A percentile compares a stretch with the other conserved stretches of the same genome.
phyloP scores from a whole-genome alignment of 371 early-diverging fungal genomes.

The Coemansia sp. region DNA sequence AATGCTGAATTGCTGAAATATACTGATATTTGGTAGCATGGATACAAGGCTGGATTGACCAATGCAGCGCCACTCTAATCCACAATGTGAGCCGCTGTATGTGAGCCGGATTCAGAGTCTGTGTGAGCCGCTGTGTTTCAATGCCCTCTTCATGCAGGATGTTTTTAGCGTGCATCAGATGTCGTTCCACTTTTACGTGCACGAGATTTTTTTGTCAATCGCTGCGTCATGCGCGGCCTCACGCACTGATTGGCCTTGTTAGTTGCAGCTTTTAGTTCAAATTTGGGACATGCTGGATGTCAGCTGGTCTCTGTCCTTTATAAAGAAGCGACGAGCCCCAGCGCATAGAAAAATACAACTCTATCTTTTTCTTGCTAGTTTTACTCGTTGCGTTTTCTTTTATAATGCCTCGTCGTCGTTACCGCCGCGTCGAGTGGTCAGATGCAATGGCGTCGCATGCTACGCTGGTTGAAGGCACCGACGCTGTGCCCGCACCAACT shows the following conservation, averaged over 20 bases:
- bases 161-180: too few relatives aligned
- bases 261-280: not conserved
- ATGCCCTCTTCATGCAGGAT: too few relatives aligned
- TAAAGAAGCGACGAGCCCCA: not conserved
- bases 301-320: not conserved
- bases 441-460: conserved; percentile 36
- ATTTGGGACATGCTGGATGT: not conserved
- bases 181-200: too few relatives aligned
- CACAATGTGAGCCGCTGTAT: too few relatives aligned
- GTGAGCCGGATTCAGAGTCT: too few relatives aligned
- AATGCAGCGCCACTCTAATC: too few relatives aligned
- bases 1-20: not conserved
- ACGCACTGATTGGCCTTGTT: not conserved
- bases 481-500: not conserved
- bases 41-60: not conserved
- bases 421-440: conserved; percentile 35
- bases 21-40: too few relatives aligned
- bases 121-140: too few relatives aligned
- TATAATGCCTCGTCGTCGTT: conserved; percentile 37
- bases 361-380: not conserved
- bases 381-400: not conserved
- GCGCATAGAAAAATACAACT: too few relatives aligned
- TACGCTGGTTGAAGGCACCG: conserved; percentile 24
- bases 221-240: not conserved
- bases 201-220: not conserved